Evolutionary conservation across 148 eudicot species (phyloP).

Genomic region (Amaranthus palmeri): DNA sequence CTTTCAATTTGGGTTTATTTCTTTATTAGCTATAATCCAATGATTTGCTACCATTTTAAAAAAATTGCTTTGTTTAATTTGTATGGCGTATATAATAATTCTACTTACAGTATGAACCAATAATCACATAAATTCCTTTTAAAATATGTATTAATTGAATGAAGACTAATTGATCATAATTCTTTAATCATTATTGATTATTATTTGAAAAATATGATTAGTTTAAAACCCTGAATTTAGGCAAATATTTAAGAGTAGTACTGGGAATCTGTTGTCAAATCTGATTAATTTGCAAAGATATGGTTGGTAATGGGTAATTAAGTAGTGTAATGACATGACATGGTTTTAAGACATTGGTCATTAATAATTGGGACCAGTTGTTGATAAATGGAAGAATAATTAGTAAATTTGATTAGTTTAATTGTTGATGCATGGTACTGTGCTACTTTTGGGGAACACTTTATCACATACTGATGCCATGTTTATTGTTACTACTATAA

Average conservation of each 20-base stretch:
- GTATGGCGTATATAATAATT: not conserved
- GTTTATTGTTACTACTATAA: constrained; percentile 4
- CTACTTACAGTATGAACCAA: not conserved
- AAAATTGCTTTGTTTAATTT: constrained; percentile 9
- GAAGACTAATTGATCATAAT: not conserved
- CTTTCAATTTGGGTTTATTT: not conserved
- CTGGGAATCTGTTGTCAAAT: not conserved
- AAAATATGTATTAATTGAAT: constrained; percentile 8
- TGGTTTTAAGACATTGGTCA: not conserved
- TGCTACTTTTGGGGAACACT: constrained; percentile 25
- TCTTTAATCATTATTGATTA: not conserved
- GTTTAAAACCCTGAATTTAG: not conserved
- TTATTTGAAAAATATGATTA: not conserved
- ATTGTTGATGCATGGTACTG: constrained; percentile 19
- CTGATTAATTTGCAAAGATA: constrained; percentile 21
- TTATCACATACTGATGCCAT: constrained; percentile 8
- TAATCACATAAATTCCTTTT: not conserved
- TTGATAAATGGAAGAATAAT: constrained; percentile 11
- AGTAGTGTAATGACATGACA: not conserved
- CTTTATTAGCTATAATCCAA: constrained; percentile 2
- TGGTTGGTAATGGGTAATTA: constrained; percentile 19
- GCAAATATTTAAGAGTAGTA: not conserved
- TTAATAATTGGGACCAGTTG: constrained; percentile 17
- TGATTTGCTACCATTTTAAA: constrained; percentile 7
- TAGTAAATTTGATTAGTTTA: constrained; percentile 14